Evolutionary conservation across 768 basidiomycete species (phyloP).

Genomic region (Amanita rubescens): DNA sequence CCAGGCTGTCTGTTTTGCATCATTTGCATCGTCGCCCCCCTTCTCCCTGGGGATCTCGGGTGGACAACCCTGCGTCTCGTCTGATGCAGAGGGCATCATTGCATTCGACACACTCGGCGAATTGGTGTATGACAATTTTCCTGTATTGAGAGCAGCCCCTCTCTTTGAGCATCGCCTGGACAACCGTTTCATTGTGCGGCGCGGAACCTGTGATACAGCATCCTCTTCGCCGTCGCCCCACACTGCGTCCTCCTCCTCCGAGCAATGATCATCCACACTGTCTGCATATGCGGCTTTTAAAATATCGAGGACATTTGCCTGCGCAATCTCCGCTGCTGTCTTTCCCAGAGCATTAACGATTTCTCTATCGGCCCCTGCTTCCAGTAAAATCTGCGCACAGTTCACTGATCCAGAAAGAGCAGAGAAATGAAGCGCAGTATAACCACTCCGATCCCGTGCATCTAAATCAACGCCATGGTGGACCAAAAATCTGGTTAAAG

Average conservation of each 20-base stretch:
- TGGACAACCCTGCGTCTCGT: slow-evolving; percentile 9
- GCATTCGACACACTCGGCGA: slow-evolving; percentile 20
- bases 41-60: slow-evolving; percentile 19
- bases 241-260: slow-evolving; percentile 46
- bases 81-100: slow-evolving; percentile 20
- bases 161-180: slow-evolving; percentile 27
- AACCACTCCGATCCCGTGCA: slow-evolving; percentile 82
- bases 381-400: slow-evolving; percentile 62
- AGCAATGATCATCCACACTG: slow-evolving; percentile 18
- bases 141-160: slow-evolving; percentile 19
- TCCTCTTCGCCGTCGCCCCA: slow-evolving; percentile 70
- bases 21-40: slow-evolving; percentile 27
- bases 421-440: slow-evolving; percentile 85
- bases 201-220: slow-evolving; percentile 34
- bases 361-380: slow-evolving; percentile 73
- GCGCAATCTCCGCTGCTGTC: slow-evolving; percentile 53
- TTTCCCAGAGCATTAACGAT: slow-evolving; percentile 68
- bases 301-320: slow-evolving; percentile 38
- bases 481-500: slow-evolving; percentile 67
- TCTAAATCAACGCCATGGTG: slow-evolving; percentile 71
- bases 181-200: slow-evolving; percentile 24
- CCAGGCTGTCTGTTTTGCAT: slow-evolving; percentile 43
- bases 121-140: slow-evolving; percentile 16
- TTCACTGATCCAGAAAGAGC: slow-evolving; percentile 54
- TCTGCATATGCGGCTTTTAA: slow-evolving; percentile 19